These are phyloP conservation scores for Eucommia ulmoides DNA, from an alignment of 257 asterid species.

Conservation along the genomic window DNA sequence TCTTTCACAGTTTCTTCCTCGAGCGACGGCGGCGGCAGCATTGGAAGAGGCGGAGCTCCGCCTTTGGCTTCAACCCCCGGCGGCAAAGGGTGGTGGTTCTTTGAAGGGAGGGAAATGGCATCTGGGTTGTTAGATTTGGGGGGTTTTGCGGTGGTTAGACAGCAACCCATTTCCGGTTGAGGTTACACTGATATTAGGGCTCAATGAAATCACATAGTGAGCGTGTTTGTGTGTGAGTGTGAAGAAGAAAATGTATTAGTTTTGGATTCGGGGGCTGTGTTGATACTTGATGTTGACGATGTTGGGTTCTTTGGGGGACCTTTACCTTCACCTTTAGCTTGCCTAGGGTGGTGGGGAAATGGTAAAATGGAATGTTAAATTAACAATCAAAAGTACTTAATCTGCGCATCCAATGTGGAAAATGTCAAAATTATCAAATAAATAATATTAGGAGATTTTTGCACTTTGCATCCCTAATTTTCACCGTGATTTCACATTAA, in stretches of 20 bases:
- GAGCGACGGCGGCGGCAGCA: not conserved
- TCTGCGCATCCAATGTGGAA: too few relatives aligned
- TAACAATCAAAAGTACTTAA: too few relatives aligned
- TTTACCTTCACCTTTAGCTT: too few relatives aligned
- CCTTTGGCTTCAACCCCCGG: not conserved
- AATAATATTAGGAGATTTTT: too few relatives aligned
- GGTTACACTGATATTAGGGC: not conserved
- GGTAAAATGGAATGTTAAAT: too few relatives aligned
- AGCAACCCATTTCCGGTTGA: slow-evolving; percentile 1
- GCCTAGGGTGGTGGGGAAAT: too few relatives aligned
- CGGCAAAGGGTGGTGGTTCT: not conserved
- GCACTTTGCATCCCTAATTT: too few relatives aligned
- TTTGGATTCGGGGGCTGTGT: not conserved
- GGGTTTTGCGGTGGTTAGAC: not conserved
- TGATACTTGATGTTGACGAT: not conserved
- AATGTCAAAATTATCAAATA: too few relatives aligned
- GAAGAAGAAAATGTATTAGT: too few relatives aligned
- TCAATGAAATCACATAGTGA: too few relatives aligned
- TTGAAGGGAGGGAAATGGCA: not conserved
- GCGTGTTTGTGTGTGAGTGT: not conserved
- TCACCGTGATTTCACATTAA: too few relatives aligned
- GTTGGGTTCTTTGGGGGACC: too few relatives aligned
- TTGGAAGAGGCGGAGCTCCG: not conserved
- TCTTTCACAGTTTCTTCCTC: slow-evolving; percentile 2
- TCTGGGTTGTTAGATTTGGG: not conserved